Evolutionary conservation across 2,329 filamentous ascomycete genomes (phyloP).

Genomic region (Xylariaceae sp.): DNA sequence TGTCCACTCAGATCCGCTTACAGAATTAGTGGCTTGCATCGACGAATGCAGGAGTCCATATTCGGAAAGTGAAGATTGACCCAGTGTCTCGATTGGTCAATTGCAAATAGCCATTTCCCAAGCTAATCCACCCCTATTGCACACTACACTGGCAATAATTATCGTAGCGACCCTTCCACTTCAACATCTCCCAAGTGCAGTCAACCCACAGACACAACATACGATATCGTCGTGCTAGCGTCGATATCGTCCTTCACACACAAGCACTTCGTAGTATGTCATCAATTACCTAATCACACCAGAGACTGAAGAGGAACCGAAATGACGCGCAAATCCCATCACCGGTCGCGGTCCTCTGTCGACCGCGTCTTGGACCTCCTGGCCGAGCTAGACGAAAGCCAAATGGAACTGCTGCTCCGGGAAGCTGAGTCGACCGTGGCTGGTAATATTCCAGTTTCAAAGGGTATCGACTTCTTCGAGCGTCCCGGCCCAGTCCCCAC

Average conservation of each 20-base stretch:
- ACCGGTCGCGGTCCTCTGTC: slow-evolving; percentile 37
- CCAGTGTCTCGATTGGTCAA: slow-evolving; percentile 26
- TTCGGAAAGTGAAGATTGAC: too few species aligned
- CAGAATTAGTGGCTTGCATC: slow-evolving; percentile 5
- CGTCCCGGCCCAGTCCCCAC: slow-evolving; percentile 16
- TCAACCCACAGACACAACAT: not conserved
- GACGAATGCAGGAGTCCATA: not conserved
- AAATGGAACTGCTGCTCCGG: slow-evolving; percentile 36
- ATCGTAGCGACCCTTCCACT: not conserved
- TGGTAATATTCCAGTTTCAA: slow-evolving; percentile 36
- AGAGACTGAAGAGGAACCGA: not conserved
- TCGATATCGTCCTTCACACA: not conserved
- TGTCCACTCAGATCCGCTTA: too few species aligned
- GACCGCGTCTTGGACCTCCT: slow-evolving; percentile 40
- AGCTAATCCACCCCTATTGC: slow-evolving; percentile 16
- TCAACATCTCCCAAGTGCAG: slow-evolving; percentile 8
- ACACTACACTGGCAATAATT: slow-evolving; percentile 5
- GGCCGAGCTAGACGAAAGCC: slow-evolving; percentile 36
- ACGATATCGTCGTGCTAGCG: not conserved
- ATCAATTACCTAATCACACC: not conserved
- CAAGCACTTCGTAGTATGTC: not conserved
- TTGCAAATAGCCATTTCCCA: not conserved
- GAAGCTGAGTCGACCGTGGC: slow-evolving; percentile 37
- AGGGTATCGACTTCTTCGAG: slow-evolving; percentile 39
- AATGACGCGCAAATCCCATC: slow-evolving; percentile 28